Conservation (phyloP, 78 protist genomes). For the Mastigamoeba balamuthi region DNA sequence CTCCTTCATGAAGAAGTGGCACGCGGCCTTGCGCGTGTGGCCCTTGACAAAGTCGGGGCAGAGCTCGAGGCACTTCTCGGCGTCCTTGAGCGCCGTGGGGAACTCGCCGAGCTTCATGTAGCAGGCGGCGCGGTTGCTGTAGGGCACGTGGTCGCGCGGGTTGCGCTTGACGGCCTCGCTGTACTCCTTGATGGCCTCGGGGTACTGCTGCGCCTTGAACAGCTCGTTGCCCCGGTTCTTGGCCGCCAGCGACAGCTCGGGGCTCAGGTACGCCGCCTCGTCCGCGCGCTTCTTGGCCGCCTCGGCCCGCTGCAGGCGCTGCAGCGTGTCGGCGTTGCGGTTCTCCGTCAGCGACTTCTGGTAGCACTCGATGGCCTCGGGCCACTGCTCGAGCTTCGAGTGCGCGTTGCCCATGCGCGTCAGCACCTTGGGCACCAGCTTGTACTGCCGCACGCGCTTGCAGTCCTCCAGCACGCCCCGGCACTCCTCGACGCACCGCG, state of each 20-base stretch:
- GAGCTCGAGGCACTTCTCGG: slow-evolving; percentile 52
- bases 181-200: slow-evolving; percentile 67
- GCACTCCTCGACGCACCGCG: slow-evolving; percentile 28
- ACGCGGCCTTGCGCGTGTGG: slow-evolving; percentile 49
- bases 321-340: slow-evolving; percentile 41
- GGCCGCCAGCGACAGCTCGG: slow-evolving; percentile 44
- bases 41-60: slow-evolving; percentile 58
- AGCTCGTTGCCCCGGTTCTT: slow-evolving; percentile 69
- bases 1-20: slow-evolving; percentile 62
- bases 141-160: slow-evolving; percentile 62
- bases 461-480: slow-evolving; percentile 50
- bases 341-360: slow-evolving; percentile 52
- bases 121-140: slow-evolving; percentile 62
- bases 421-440: slow-evolving; percentile 22
- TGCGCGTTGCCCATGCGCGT: slow-evolving; percentile 59
- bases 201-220: slow-evolving; percentile 62
- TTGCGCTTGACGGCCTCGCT: slow-evolving; percentile 79
- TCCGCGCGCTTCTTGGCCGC: slow-evolving; percentile 27
- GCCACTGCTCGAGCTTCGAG: slow-evolving; percentile 12
- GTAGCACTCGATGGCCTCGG: slow-evolving; percentile 50
- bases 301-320: slow-evolving; percentile 38
- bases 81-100: slow-evolving; percentile 52
- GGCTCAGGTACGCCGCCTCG: slow-evolving; percentile 44
- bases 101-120: slow-evolving; percentile 55
- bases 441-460: slow-evolving; percentile 45